A percentile compares a stretch with the other conserved stretches of the same genome.
phyloP scores from a whole-genome alignment of 352 stramenopile species.

The Phytopythium delawarense region DNA sequence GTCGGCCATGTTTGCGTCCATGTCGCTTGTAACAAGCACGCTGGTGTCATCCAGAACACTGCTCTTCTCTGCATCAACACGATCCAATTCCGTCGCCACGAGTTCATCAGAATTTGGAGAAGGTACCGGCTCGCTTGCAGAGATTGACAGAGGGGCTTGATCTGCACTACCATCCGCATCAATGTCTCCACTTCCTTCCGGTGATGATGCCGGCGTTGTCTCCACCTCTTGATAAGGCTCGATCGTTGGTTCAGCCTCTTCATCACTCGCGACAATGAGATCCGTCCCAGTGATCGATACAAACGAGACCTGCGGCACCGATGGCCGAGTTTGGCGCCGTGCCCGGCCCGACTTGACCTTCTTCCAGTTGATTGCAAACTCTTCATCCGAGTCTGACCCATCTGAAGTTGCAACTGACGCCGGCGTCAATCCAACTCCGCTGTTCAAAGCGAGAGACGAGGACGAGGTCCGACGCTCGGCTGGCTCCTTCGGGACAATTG shows the following conservation, averaged over 20 bases:
- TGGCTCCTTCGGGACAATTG: background rate
- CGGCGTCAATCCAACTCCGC: background rate
- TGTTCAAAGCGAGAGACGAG: background rate
- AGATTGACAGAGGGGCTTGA: background rate
- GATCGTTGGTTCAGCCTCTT: background rate
- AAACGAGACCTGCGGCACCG: background rate
- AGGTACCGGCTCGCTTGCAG: background rate
- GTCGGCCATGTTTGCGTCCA: background rate
- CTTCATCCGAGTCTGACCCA: constrained; percentile 24
- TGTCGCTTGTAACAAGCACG: background rate
- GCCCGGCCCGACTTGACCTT: constrained; percentile 34
- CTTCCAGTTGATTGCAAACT: constrained; percentile 38
- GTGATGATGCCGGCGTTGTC: background rate
- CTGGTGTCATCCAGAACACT: background rate
- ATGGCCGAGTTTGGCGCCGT: constrained; percentile 11
- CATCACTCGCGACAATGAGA: background rate
- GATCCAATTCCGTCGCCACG: background rate
- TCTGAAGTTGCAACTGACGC: background rate
- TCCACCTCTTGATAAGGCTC: background rate
- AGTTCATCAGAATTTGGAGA: background rate
- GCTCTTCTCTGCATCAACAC: background rate
- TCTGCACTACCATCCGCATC: background rate
- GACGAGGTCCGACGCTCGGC: background rate
- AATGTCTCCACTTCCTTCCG: background rate
- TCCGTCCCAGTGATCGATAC: constrained; percentile 3